phyloP scores from a whole-genome alignment of 768 basidiomycete genomes.

The Hypsizygus marmoreus region DNA sequence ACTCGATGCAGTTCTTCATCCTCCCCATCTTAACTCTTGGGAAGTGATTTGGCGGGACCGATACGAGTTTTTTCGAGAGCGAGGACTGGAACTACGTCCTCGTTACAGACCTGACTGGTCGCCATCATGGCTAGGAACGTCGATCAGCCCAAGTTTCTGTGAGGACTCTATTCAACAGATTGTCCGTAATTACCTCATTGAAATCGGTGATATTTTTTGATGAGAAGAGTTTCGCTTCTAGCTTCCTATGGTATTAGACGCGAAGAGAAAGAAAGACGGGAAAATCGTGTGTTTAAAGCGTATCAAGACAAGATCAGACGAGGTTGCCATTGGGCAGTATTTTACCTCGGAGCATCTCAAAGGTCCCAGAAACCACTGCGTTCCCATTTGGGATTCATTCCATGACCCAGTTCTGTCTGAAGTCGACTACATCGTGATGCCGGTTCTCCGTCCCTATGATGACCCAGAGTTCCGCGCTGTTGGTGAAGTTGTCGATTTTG shows the following conservation, averaged over 20 bases:
- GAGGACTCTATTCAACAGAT: slow-evolving; percentile 31
- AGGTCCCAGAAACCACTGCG: slow-evolving; percentile 13
- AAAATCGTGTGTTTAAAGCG: slow-evolving; percentile 31
- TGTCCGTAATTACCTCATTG: slow-evolving; percentile 15
- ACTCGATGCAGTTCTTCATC: too few species aligned
- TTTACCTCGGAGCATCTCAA: slow-evolving; percentile 11
- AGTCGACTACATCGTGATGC: slow-evolving; percentile 32
- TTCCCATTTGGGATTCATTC: slow-evolving; percentile 22
- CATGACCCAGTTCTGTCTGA: slow-evolving; percentile 13
- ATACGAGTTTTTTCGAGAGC: slow-evolving; percentile 23
- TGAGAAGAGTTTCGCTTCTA: slow-evolving; percentile 9
- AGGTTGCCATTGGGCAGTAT: slow-evolving; percentile 22
- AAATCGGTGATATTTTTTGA: neutral
- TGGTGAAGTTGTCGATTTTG: slow-evolving; percentile 33
- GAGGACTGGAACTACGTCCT: slow-evolving; percentile 28
- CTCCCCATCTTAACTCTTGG: too few species aligned
- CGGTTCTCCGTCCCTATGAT: slow-evolving; percentile 36
- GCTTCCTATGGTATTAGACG: slow-evolving; percentile 31
- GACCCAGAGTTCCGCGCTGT: slow-evolving; percentile 33
- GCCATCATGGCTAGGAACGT: slow-evolving; percentile 20
- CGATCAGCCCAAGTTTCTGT: slow-evolving; percentile 9
- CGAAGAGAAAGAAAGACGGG: slow-evolving; percentile 24
- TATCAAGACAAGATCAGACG: slow-evolving; percentile 19
- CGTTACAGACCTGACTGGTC: slow-evolving; percentile 29
- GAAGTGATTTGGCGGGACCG: slow-evolving; percentile 31